These are phyloP conservation scores for Lantana camara DNA, from an alignment of 257 asterid genomes.

Conservation along the genomic window DNA sequence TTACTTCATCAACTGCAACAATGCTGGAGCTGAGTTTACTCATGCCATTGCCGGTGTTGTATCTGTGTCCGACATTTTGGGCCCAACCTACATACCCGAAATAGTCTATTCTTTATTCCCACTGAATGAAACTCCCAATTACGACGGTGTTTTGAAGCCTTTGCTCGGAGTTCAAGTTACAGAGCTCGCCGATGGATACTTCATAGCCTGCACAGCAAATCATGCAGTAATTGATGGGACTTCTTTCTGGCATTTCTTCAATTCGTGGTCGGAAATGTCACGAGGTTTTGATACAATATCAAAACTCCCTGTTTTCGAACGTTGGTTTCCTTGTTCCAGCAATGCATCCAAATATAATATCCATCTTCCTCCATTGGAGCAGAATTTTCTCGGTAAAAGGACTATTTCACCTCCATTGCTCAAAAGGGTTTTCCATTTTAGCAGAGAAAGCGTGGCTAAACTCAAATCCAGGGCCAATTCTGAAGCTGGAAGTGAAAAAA, in stretches of 20 bases:
- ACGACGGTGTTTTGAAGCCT: too few relatives aligned
- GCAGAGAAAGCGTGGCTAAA: constrained; percentile 25
- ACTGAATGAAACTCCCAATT: too few relatives aligned
- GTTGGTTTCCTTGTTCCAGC: constrained; percentile 29
- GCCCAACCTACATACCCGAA: constrained; percentile 15
- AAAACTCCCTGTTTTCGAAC: constrained; percentile 22
- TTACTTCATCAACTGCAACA: constrained; percentile 37
- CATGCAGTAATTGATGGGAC: too few relatives aligned
- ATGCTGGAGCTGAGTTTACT: constrained; percentile 32
- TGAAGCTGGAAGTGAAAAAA: constrained; percentile 24
- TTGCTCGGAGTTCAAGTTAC: too few relatives aligned
- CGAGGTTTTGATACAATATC: constrained; percentile 26
- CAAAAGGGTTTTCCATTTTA: constrained; percentile 37
- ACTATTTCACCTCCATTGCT: not conserved
- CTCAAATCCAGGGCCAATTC: constrained; percentile 41
- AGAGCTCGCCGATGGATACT: too few relatives aligned
- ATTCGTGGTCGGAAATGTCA: too few relatives aligned
- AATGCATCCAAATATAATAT: not conserved
- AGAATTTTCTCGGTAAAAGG: not conserved
- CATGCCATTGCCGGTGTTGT: constrained; percentile 28
- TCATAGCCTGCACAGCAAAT: too few relatives aligned
- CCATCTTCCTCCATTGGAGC: constrained; percentile 24
- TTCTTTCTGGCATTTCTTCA: too few relatives aligned
- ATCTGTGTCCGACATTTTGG: constrained; percentile 23
- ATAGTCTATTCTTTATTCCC: constrained; percentile 1